Conservation (phyloP, 306 rosid species). For the Trifolium subterraneum region DNA sequence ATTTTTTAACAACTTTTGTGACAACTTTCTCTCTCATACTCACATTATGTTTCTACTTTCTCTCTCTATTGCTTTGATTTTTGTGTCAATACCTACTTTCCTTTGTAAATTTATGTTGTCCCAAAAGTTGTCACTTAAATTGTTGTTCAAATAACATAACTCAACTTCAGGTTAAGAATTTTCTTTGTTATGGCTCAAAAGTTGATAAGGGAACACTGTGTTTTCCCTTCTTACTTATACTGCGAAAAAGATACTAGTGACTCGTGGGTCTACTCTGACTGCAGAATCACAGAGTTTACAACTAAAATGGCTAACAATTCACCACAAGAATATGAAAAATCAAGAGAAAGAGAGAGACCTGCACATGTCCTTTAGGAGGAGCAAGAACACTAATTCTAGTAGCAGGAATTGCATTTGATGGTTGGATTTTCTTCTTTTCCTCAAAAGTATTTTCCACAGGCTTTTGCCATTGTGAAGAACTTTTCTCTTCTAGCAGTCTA, state of each 20-base stretch:
- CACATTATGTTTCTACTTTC: too few species aligned
- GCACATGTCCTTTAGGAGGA: conserved; percentile 85
- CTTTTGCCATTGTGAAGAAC: conserved; percentile 66
- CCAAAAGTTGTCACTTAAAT: too few species aligned
- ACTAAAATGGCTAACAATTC: background rate
- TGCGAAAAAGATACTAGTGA: conserved; percentile 11
- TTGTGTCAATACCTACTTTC: too few species aligned
- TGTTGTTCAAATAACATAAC: too few species aligned
- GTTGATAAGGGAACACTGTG: background rate
- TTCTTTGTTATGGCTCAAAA: conserved; percentile 18
- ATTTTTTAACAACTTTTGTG: too few species aligned
- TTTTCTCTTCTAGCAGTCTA: conserved; percentile 67
- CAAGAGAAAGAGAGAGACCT: conserved; percentile 45
- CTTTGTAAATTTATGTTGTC: too few species aligned
- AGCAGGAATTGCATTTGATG: conserved; percentile 56
- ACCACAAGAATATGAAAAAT: conserved; percentile 25
- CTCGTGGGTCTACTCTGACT: conserved; percentile 19
- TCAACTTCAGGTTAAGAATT: conserved; percentile 1
- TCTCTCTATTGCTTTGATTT: too few species aligned
- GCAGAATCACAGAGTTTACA: background rate
- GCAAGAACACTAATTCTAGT: conserved; percentile 67
- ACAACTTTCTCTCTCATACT: too few species aligned
- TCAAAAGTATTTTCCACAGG: conserved; percentile 61
- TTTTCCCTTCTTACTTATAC: conserved; percentile 15
- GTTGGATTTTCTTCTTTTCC: conserved; percentile 68